phyloP scores from a whole-genome alignment of 805 yeast genomes.

The Metschnikowia sp. region DNA sequence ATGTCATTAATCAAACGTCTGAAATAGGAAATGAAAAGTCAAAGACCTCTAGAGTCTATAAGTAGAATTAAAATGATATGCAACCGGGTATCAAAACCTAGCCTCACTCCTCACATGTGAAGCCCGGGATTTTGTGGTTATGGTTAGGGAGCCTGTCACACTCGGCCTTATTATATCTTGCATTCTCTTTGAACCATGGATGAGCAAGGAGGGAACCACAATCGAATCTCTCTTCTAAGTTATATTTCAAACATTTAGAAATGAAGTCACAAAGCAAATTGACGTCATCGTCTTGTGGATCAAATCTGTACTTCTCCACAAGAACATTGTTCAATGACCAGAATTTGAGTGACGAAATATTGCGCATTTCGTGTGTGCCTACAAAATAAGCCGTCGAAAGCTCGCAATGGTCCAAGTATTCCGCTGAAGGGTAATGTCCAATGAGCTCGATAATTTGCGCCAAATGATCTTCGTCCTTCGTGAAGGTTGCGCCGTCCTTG shows the following conservation, averaged over 20 bases:
- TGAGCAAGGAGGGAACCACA: conserved; percentile 52
- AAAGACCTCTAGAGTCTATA: conserved; percentile 2
- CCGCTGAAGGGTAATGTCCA: conserved; percentile 61
- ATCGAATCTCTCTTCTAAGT: conserved; percentile 50
- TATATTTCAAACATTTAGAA: conserved; percentile 46
- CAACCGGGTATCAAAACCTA: not conserved
- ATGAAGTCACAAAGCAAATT: conserved; percentile 45
- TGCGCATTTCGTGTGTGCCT: conserved; percentile 65
- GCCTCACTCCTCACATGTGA: conserved; percentile 24
- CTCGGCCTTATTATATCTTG: conserved; percentile 13
- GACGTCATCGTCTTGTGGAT: conserved; percentile 29
- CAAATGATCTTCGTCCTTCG: conserved; percentile 92
- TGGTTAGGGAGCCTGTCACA: conserved; percentile 23
- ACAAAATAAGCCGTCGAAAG: conserved; percentile 59
- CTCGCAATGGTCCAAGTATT: conserved; percentile 58
- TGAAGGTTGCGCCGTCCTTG: conserved; percentile 65
- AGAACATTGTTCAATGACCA: conserved; percentile 87
- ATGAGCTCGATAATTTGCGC: conserved; percentile 89
- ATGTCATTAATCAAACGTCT: conserved; percentile 4
- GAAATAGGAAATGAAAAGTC: not conserved
- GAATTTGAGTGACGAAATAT: conserved; percentile 77
- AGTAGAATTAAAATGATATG: conserved; percentile 7
- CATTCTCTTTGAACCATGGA: conserved; percentile 41
- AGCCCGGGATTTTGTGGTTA: conserved; percentile 31
- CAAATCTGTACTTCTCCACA: conserved; percentile 77